Percentiles rank a stretch among this genome's conserved stretches.
Conservation (phyloP, 768 basidiomycete species). For the Leccinellum rugosiceps region DNA sequence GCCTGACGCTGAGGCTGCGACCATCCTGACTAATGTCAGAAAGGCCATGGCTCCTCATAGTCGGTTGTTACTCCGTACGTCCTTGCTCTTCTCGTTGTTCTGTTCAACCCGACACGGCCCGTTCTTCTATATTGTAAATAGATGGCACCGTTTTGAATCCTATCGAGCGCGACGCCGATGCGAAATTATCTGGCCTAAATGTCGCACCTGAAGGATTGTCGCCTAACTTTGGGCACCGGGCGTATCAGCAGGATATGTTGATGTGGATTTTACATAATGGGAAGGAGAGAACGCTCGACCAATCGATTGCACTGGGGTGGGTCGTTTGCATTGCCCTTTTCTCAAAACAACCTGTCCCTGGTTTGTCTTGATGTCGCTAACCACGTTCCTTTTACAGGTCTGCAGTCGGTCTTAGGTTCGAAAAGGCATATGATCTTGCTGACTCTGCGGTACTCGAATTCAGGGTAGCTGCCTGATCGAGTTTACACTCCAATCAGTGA, state of each 20-base stretch:
- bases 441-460: not conserved
- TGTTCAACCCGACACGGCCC: not conserved
- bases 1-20: conserved; percentile 32
- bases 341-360: not conserved
- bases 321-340: not conserved
- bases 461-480: not conserved
- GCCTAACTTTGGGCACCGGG: conserved; percentile 43
- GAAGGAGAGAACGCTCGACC: conserved; percentile 39
- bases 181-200: conserved; percentile 9
- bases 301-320: not conserved
- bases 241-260: conserved; percentile 44
- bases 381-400: not conserved
- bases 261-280: conserved; percentile 44
- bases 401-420: not conserved
- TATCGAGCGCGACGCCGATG: conserved; percentile 5
- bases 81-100: not conserved
- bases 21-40: conserved; percentile 30
- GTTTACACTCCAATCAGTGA: no score
- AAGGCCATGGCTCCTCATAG: conserved; percentile 30
- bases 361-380: not conserved
- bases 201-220: conserved; percentile 43
- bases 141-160: conserved; percentile 20
- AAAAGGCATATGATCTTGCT: not conserved
- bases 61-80: conserved; percentile 34
- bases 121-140: not conserved